These are phyloP conservation scores for Sergeia podlipaevii DNA, from an alignment of 208 protist genomes.

Conservation along the genomic window DNA sequence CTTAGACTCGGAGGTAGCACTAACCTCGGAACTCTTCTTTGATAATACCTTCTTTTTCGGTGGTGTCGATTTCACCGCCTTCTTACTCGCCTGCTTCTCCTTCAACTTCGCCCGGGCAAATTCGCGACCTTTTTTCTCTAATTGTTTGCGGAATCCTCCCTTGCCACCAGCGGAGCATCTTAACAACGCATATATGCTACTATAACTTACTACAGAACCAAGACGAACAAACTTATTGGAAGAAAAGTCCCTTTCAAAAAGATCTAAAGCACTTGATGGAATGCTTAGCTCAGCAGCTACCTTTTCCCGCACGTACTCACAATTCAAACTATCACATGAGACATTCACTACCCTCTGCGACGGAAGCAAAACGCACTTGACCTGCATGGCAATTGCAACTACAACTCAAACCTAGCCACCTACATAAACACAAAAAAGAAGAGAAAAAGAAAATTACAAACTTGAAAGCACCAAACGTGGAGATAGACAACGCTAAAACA, in stretches of 20 bases:
- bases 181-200: slow-evolving; percentile 20
- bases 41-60: too few species aligned
- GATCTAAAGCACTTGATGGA: neutral
- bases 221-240: too few species aligned
- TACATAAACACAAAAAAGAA: slow-evolving; percentile 2
- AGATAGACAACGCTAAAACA: too few species aligned
- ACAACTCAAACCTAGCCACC: neutral
- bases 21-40: too few species aligned
- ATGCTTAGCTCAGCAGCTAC: neutral
- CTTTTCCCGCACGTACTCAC: neutral
- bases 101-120: slow-evolving; percentile 63
- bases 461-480: too few species aligned
- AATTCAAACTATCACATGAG: neutral
- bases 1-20: too few species aligned
- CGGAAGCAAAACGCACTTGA: slow-evolving; percentile 1
- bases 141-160: slow-evolving; percentile 79
- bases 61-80: slow-evolving; percentile 1
- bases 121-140: slow-evolving; percentile 81
- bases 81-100: slow-evolving; percentile 25
- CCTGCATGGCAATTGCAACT: neutral
- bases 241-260: neutral
- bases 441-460: slow-evolving; percentile 3
- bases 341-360: neutral
- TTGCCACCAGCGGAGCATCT: slow-evolving; percentile 56
- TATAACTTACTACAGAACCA: neutral